Conservation (phyloP, 257 asterid genomes). For the Prunella vulgaris region DNA sequence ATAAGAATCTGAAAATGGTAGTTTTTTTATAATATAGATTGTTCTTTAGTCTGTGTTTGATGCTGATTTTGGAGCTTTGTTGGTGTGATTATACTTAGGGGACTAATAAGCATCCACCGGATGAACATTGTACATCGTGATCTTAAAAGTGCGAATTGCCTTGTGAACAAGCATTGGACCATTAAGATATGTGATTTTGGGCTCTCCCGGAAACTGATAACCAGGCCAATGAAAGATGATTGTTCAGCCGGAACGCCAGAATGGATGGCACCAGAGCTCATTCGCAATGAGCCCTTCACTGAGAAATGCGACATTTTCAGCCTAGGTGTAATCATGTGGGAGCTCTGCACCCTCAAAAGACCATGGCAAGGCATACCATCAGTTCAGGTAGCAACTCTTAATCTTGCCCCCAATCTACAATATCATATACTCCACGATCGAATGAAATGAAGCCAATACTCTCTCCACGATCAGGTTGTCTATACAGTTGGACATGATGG, state of each 20-base stretch:
- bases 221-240: constrained; percentile 51
- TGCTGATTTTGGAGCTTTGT: neutral
- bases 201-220: constrained; percentile 58
- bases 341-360: constrained; percentile 71
- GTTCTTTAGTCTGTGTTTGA: neutral
- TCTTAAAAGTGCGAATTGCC: constrained; percentile 93
- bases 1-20: neutral
- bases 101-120: constrained; percentile 76
- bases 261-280: constrained; percentile 98
- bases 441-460: neutral
- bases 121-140: constrained; percentile 89
- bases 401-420: neutral
- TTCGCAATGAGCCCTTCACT: constrained; percentile 85
- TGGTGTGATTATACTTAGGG: constrained; percentile 39
- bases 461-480: constrained; percentile 47
- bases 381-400: constrained; percentile 51
- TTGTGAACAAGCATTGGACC: constrained; percentile 79
- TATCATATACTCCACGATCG: too few species aligned
- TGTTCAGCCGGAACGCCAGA: constrained; percentile 94
- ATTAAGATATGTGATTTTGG: constrained; percentile 94
- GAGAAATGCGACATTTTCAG: constrained; percentile 86
- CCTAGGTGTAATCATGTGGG: constrained; percentile 92
- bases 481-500: constrained; percentile 81
- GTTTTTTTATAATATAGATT: neutral
- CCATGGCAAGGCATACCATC: constrained; percentile 90